Conservation (phyloP, 139 green algal genomes). For the Chlamydomonas incerta region DNA sequence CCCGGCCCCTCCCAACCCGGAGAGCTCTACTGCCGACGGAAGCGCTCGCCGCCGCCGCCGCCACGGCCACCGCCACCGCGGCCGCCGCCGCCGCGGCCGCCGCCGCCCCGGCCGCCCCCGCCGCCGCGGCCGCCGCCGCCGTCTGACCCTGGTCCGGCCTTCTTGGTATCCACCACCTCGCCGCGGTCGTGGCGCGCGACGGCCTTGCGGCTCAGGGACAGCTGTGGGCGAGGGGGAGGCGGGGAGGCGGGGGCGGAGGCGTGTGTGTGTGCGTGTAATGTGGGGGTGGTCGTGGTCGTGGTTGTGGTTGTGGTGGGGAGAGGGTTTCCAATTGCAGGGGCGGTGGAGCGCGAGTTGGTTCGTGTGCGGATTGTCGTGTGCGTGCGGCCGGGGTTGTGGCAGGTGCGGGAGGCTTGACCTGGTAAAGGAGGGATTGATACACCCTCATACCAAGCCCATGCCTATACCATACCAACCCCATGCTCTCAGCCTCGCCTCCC, state of each 20-base stretch:
- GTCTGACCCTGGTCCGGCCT: not conserved
- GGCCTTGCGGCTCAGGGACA: slow-evolving; percentile 1
- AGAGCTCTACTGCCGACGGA: not conserved
- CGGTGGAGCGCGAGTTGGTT: not conserved
- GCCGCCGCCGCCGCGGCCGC: not conserved
- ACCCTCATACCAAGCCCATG: not conserved
- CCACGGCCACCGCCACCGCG: not conserved
- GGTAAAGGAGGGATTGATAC: not conserved
- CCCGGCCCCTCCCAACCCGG: no score
- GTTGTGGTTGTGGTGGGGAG: no score
- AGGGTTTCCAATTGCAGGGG: no score
- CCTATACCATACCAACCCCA: no score
- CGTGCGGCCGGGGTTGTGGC: not conserved
- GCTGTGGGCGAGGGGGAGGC: not conserved
- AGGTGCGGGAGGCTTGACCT: not conserved
- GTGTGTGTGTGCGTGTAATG: no score
- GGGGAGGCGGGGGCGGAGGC: not conserved
- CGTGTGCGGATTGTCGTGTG: not conserved
- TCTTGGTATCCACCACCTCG: not conserved
- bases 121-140: not conserved
- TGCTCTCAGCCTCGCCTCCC: no score
- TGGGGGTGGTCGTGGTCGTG: no score
- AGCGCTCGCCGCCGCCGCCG: not conserved
- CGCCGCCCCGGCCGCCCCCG: not conserved
- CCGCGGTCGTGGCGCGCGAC: not conserved